Evolutionary conservation across 2,329 filamentous ascomycete species (phyloP), one percentile per base, ranked within the genome.

Genomic region (Cadophora sp.): DNA sequence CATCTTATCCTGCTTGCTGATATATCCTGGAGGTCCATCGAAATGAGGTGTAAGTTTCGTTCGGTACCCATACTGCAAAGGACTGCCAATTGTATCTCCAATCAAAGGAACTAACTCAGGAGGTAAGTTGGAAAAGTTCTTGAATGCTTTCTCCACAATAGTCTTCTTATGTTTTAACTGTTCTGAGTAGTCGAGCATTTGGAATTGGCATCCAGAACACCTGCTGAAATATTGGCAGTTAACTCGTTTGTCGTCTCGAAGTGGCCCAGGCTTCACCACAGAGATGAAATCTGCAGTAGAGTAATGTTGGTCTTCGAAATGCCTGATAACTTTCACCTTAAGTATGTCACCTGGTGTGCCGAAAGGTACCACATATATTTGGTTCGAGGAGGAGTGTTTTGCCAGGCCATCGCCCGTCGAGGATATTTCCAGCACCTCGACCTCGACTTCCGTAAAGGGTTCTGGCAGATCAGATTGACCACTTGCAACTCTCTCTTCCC

Each of bases 21-120:
- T 81, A 66, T 76, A 80, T 75, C 75, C 84, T 31, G 88, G 87
- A 0, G 94, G 92, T 0, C 89, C 92, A 77, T 97, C 92, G 77
- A 98, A 99, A 80, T 99, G 96, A 31, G 96, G 96, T 22, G 96
- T 99, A 73, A 99, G 86, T 81, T 99, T 99, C 24, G 96, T 99
- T 64, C 96, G 89, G 83, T 99, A 99, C 66, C 91, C 92, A 80
- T 97, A 98, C 80, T 97, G 90, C 70, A 97, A 80, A 2, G 96
- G 96, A 51, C 93, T 97, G 59, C 92, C 92, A 75, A 97, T 94
- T 9, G 96, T 99, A 72, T 97, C 92, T 61, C 85, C 87, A 66
- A 98, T 86, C 2, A 86, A 77, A 1, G 96, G 96, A 1, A 98
- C 84, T 24, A 92, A 83, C 68, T 92, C 89, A 0, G 91, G 87